Base-by-base conservation (phyloP, 192 early-diverging fungal genomes). In the Mortierella antarctica region DNA sequence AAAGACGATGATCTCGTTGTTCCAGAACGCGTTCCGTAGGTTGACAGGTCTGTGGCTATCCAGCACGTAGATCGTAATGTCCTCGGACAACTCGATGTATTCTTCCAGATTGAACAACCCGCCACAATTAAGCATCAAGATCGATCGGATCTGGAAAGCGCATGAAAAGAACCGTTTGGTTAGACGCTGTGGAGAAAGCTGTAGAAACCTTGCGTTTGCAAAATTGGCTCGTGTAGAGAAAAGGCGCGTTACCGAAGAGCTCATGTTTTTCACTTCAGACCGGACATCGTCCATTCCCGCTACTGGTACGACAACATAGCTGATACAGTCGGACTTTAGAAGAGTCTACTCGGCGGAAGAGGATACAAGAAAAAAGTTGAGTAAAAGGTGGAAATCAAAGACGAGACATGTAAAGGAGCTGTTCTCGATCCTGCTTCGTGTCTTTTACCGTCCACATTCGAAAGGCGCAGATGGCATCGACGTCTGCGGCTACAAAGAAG, bases 1-100 rank as follows among this genome's bases (percentile, higher is more conserved):
- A 76, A 97, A 85, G 20, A 96, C 91, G 56, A 91, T 89, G 11
- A 98, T 86, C 70, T 95, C 91, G 42, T 92, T 91, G 58, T 90
- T 86, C 73, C 88, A 87, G 67, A 89, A 95, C 13, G 97, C 73
- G 65, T 95, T 96, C 48, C 93, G 90, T 18, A 98, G 87, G 66
- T 96, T 93, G 39, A 95, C 85, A 18, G 97, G 97, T 53, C 97
- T 83, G 67, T 95, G 96, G 58, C 92, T 94, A 65, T 98, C 97
- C 53, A 96, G 84, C 5, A 98, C 86, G 65, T 96, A 89, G 7
- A 97, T 84, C 0, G 85, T 90, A 23, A 95, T 87, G 8, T 89
- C 76, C 44, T 94, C 91, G 15, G 84, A 82, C 12, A 97, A 65
- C 47, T 97, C 92, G 40, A 95, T 86, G 20, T 72, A 80, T 1